Conservation (phyloP, 768 basidiomycete species). For the Collybia mongolica region DNA sequence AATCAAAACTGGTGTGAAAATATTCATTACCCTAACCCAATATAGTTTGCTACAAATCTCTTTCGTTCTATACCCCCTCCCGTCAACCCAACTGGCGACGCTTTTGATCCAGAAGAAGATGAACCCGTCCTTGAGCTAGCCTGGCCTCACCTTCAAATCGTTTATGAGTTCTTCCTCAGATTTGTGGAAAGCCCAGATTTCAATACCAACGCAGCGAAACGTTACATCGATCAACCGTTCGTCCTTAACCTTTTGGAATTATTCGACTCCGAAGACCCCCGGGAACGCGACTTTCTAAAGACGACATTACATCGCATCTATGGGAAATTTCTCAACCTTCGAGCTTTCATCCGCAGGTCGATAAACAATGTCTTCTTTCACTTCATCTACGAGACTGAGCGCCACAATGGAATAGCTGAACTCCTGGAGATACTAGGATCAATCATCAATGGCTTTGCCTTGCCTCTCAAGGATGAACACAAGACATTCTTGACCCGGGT, state of each 20-base stretch:
- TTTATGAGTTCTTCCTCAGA: constrained; percentile 99
- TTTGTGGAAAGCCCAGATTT: constrained; percentile 98
- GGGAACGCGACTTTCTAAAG: constrained; percentile 99
- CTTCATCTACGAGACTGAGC: constrained; percentile 97
- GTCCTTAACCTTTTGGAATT: constrained; percentile 96
- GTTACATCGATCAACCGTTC: constrained; percentile 95
- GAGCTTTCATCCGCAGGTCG: constrained; percentile 97
- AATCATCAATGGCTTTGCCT: constrained; percentile 98
- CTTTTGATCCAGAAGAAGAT: constrained; percentile 99
- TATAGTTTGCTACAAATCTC: constrained; percentile 93
- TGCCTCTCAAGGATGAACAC: constrained; percentile 98
- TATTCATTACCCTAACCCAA: constrained; percentile 8
- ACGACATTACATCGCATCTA: constrained; percentile 99
- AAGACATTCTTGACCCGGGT: constrained; percentile 95
- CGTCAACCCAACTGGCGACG: constrained; percentile 97
- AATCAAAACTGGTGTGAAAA: constrained; percentile 3
- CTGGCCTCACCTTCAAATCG: constrained; percentile 99
- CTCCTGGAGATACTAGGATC: constrained; percentile 97
- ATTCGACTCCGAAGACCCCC: constrained; percentile 97
- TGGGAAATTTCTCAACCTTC: constrained; percentile 98
- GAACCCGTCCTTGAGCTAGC: constrained; percentile 98
- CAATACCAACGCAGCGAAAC: constrained; percentile 96
- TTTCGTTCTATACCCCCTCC: constrained; percentile 99
- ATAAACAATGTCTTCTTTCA: constrained; percentile 99
- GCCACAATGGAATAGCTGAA: constrained; percentile 99